Evolutionary conservation across 2,329 filamentous ascomycete species (phyloP).

Genomic region (Cryoendolithus antarcticus): DNA sequence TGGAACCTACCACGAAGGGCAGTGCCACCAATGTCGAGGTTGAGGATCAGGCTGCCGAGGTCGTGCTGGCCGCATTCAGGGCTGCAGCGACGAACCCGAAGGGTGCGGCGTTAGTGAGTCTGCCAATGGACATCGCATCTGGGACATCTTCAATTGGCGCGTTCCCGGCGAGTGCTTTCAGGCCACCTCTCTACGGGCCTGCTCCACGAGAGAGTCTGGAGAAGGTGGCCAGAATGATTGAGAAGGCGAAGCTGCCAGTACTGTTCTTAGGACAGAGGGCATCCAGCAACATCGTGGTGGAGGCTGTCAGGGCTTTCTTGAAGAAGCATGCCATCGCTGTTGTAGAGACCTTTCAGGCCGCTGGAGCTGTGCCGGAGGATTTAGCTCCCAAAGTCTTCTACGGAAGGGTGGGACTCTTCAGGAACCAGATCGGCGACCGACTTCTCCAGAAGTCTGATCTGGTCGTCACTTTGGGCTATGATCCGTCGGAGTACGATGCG

Average conservation of each 20-base stretch:
- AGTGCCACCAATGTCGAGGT: constrained; percentile 30
- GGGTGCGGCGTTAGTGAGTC: constrained; percentile 31
- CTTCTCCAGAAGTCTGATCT: constrained; percentile 33
- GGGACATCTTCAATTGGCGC: constrained; percentile 27
- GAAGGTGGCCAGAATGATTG: constrained; percentile 24
- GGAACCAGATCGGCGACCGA: constrained; percentile 37
- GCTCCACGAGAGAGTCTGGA: constrained; percentile 23
- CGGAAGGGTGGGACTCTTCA: constrained; percentile 36
- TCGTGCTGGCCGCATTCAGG: constrained; percentile 35
- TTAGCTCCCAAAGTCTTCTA: constrained; percentile 33
- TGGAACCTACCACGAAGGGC: constrained; percentile 32
- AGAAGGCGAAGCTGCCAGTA: constrained; percentile 27
- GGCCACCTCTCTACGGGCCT: constrained; percentile 29
- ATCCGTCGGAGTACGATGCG: constrained; percentile 38
- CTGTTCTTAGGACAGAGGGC: constrained; percentile 36
- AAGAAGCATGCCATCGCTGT: constrained; percentile 32
- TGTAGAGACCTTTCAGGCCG: constrained; percentile 40
- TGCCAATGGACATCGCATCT: constrained; percentile 35
- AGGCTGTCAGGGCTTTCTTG: constrained; percentile 31
- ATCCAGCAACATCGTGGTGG: constrained; percentile 29
- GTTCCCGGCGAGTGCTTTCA: constrained; percentile 29
- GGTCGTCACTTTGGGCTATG: constrained; percentile 35
- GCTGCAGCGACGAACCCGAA: constrained; percentile 30
- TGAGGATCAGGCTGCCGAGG: constrained; percentile 37
- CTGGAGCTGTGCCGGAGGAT: constrained; percentile 33